phyloP scores from a whole-genome alignment of 352 stramenopile genomes.

The Pythium dissimile region DNA sequence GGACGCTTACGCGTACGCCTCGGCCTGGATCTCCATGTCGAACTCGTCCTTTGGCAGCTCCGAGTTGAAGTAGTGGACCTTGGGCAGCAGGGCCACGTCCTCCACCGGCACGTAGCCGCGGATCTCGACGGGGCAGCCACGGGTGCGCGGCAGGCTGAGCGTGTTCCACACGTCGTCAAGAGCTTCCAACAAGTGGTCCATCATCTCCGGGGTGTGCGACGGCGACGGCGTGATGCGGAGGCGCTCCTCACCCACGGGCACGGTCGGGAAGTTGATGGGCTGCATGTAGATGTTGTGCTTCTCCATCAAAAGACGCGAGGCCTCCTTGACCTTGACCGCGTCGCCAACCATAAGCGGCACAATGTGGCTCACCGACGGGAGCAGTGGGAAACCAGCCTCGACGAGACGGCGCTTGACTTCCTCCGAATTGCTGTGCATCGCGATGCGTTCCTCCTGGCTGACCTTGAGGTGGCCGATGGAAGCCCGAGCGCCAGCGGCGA shows the following conservation, averaged over 20 bases:
- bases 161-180: conserved; percentile 87
- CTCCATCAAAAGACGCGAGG: conserved; percentile 87
- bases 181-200: conserved; percentile 77
- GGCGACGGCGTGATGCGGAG: conserved; percentile 84
- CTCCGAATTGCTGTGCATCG: conserved; percentile 83
- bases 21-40: conserved; percentile 30
- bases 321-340: conserved; percentile 86
- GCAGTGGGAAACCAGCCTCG: conserved; percentile 77
- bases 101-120: conserved; percentile 41
- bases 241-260: conserved; percentile 86
- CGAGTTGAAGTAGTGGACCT: conserved; percentile 78
- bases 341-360: conserved; percentile 88
- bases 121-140: conserved; percentile 28
- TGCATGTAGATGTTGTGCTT: conserved; percentile 91
- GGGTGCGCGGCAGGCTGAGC: conserved; percentile 63
- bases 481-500: conserved; percentile 75
- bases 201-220: conserved; percentile 87
- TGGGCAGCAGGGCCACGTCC: conserved; percentile 68
- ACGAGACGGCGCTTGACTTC: conserved; percentile 84
- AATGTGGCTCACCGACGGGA: conserved; percentile 88
- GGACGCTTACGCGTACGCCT: conserved; percentile 35
- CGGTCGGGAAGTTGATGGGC: conserved; percentile 91
- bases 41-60: conserved; percentile 42
- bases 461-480: conserved; percentile 84
- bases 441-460: conserved; percentile 71